Conservation (phyloP, 768 basidiomycete species). For the Collybiopsis luxurians region DNA sequence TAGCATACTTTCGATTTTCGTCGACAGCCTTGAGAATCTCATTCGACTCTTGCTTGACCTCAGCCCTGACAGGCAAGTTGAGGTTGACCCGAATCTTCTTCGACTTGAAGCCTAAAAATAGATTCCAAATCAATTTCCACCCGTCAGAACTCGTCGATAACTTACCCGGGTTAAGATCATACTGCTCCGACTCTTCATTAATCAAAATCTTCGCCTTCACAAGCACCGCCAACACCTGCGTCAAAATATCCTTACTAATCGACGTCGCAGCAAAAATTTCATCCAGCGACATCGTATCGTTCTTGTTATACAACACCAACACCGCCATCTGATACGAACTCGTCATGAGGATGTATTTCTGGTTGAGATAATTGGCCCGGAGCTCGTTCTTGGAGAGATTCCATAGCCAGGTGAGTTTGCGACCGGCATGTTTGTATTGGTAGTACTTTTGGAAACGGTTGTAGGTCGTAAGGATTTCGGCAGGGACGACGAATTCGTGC, state of each 20-base stretch:
- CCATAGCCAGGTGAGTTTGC: constrained; percentile 98
- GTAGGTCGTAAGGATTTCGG: constrained; percentile 83
- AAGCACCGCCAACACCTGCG: constrained; percentile 65
- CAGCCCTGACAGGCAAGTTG: constrained; percentile 91
- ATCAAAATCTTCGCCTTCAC: constrained; percentile 89
- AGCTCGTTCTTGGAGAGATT: constrained; percentile 97
- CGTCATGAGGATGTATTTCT: constrained; percentile 96
- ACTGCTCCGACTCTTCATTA: constrained; percentile 85
- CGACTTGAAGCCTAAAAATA: constrained; percentile 76
- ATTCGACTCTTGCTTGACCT: constrained; percentile 85
- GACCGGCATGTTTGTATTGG: constrained; percentile 88
- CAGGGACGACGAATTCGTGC: constrained; percentile 86
- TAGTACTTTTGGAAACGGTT: constrained; percentile 93
- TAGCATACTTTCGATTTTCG: constrained; percentile 95
- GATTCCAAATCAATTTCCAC: too few species aligned
- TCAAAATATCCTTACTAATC: constrained; percentile 77
- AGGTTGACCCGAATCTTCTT: constrained; percentile 93
- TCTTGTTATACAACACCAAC: constrained; percentile 87
- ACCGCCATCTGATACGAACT: constrained; percentile 95
- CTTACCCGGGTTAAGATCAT: constrained; percentile 82
- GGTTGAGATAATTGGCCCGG: constrained; percentile 86
- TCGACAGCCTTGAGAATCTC: constrained; percentile 94
- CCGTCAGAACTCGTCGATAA: constrained; percentile 3
- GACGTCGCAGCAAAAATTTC: constrained; percentile 80
- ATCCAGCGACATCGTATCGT: constrained; percentile 80